A percentile compares a stretch with the other conserved stretches of the same genome.
These are phyloP conservation scores for Boletus pseudo-olivaceus DNA, from an alignment of 768 basidiomycete genomes.

Conservation along the genomic window DNA sequence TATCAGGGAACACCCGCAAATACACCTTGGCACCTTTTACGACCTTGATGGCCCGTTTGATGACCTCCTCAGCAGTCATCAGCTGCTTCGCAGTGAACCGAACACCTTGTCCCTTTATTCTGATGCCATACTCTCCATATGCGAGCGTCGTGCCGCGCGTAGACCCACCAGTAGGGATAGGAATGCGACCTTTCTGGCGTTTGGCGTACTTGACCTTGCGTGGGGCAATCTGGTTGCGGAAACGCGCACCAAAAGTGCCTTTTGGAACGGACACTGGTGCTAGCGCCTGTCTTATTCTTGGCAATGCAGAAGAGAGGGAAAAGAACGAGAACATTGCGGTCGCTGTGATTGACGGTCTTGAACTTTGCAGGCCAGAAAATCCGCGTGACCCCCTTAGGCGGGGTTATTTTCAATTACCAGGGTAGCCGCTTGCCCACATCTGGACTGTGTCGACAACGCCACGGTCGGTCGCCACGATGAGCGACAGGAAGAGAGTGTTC, in stretches of 20 bases:
- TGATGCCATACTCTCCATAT: slow-evolving; percentile 88
- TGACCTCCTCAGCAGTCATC: slow-evolving; percentile 78
- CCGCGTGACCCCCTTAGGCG: slow-evolving; percentile 16
- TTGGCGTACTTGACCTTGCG: slow-evolving; percentile 79
- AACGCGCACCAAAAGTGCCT: slow-evolving; percentile 25
- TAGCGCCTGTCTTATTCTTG: slow-evolving; percentile 10
- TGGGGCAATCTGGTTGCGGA: slow-evolving; percentile 72
- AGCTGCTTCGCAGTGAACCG: slow-evolving; percentile 90
- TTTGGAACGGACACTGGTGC: slow-evolving; percentile 10
- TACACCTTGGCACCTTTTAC: slow-evolving; percentile 87
- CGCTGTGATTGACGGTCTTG: background rate
- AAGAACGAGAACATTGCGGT: slow-evolving; percentile 22
- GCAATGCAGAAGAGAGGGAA: slow-evolving; percentile 14
- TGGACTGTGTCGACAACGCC: slow-evolving; percentile 2
- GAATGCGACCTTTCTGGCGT: slow-evolving; percentile 86
- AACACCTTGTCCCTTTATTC: slow-evolving; percentile 79
- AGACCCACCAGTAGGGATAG: slow-evolving; percentile 85
- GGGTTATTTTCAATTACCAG: slow-evolving; percentile 9
- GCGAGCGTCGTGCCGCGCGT: slow-evolving; percentile 90
- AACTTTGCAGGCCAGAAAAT: background rate
- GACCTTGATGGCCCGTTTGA: slow-evolving; percentile 84
- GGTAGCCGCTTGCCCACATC: background rate
- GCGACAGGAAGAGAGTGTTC: slow-evolving; percentile 60
- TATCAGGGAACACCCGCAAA: slow-evolving; percentile 91
- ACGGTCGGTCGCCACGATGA: slow-evolving; percentile 41